phyloP scores from a whole-genome alignment of 1,284 basidiomycete genomes.

The Limonomyces culmigenus region DNA sequence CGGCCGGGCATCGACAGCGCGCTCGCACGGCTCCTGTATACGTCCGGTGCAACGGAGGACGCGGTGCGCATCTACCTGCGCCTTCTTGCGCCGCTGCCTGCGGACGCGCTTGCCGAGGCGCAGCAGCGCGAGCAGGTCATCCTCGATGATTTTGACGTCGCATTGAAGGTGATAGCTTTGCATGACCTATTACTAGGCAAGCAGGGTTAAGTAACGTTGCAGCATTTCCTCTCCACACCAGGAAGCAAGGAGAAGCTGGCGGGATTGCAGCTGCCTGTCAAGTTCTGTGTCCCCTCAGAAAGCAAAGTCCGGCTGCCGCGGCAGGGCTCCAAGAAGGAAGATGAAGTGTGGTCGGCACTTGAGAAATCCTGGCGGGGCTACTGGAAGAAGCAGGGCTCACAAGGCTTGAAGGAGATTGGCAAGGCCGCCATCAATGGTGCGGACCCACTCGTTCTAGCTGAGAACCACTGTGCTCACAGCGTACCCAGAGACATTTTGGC shows the following conservation, averaged over 20 bases:
- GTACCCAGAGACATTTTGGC: conserved; percentile 66
- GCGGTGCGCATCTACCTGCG: conserved; percentile 56
- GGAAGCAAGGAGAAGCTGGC: conserved; percentile 19
- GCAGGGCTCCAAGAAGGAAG: conserved; percentile 25
- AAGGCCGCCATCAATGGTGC: conserved; percentile 49
- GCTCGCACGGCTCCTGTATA: conserved; percentile 57
- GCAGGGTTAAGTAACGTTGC: conserved; percentile 6
- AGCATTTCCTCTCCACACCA: conserved; percentile 51
- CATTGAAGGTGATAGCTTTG: conserved; percentile 35
- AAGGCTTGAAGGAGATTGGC: conserved; percentile 29
- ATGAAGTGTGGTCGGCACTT: conserved; percentile 36
- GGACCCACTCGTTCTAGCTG: conserved; percentile 5
- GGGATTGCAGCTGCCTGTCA: conserved; percentile 38
- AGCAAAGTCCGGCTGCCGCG: conserved; percentile 37
- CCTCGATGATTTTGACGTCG: conserved; percentile 66
- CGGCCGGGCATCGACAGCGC: conserved; percentile 24
- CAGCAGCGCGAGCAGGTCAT: conserved; percentile 23
- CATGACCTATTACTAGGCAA: conserved; percentile 2
- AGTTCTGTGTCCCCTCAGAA: conserved; percentile 34
- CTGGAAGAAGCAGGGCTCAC: conserved; percentile 35
- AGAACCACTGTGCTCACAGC: conserved; percentile 1
- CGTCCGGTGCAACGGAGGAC: conserved; percentile 51
- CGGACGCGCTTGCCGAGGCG: not conserved
- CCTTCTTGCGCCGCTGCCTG: conserved; percentile 12
- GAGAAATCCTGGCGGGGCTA: conserved; percentile 48